A percentile compares a stretch with the other conserved stretches of the same genome.
Evolutionary conservation across 2,329 filamentous ascomycete species (phyloP).

Genomic region (Cryphonectria nitschkei): DNA sequence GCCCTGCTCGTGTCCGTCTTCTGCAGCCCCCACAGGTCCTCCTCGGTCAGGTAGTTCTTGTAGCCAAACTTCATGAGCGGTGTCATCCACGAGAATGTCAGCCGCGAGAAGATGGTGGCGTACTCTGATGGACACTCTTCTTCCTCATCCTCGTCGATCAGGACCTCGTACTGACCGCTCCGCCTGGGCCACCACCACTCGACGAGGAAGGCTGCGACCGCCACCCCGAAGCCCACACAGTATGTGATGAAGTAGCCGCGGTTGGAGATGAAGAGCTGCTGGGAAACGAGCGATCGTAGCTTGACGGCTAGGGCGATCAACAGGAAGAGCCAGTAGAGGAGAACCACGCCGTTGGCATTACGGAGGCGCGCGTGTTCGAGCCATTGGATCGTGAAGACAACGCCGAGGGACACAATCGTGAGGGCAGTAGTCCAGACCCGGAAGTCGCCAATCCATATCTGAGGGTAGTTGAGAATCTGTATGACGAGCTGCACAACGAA

Average conservation of each 20-base stretch:
- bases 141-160: slow-evolving; percentile 63
- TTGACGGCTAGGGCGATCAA: slow-evolving; percentile 80
- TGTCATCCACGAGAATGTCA: slow-evolving; percentile 99
- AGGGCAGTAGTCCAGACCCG: slow-evolving; percentile 80
- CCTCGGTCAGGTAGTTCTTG: slow-evolving; percentile 86
- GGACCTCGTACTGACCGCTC: slow-evolving; percentile 61
- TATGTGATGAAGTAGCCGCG: slow-evolving; percentile 79
- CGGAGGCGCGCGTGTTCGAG: slow-evolving; percentile 82
- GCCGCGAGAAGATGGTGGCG: slow-evolving; percentile 87
- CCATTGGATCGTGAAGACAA: slow-evolving; percentile 83
- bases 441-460: slow-evolving; percentile 79
- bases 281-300: slow-evolving; percentile 81
- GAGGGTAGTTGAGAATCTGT: slow-evolving; percentile 71
- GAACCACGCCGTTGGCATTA: slow-evolving; percentile 82
- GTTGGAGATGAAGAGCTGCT: slow-evolving; percentile 68
- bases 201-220: slow-evolving; percentile 70
- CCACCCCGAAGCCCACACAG: slow-evolving; percentile 71
- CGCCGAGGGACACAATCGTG: slow-evolving; percentile 70
- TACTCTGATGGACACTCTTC: slow-evolving; percentile 77
- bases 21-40: slow-evolving; percentile 92
- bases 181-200: slow-evolving; percentile 90
- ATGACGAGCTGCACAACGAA: slow-evolving; percentile 73
- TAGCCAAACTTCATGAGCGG: slow-evolving; percentile 96
- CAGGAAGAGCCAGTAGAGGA: slow-evolving; percentile 92
- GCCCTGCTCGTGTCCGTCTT: slow-evolving; percentile 76